Percentiles rank a stretch among this genome's conserved stretches.
These are phyloP conservation scores for Mortierella sp. DNA, from an alignment of 371 early-diverging fungal genomes.

Conservation along the genomic window DNA sequence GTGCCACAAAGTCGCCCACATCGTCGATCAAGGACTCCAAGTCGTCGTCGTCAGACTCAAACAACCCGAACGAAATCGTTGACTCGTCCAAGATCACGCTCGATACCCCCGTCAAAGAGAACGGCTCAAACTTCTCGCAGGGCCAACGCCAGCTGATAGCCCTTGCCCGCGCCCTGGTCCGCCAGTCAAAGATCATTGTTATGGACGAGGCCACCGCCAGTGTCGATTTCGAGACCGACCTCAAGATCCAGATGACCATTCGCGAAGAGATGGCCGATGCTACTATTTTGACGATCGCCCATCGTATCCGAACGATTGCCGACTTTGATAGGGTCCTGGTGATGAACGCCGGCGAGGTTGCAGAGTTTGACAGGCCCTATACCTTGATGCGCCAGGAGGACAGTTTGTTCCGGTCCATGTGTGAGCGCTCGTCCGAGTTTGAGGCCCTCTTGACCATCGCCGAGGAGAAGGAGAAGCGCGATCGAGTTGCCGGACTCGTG, in stretches of 20 bases:
- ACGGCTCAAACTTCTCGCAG: constrained; percentile 80
- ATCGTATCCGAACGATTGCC: constrained; percentile 81
- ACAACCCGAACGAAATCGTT: constrained; percentile 18
- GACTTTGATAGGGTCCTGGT: constrained; percentile 88
- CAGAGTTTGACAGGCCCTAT: constrained; percentile 73
- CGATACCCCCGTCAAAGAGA: constrained; percentile 70
- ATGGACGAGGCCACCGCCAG: constrained; percentile 90
- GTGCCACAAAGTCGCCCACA: constrained; percentile 20
- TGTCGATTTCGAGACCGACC: constrained; percentile 79
- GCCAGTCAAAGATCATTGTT: constrained; percentile 73
- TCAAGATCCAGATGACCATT: constrained; percentile 77
- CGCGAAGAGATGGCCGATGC: constrained; percentile 69
- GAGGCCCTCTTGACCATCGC: constrained; percentile 68
- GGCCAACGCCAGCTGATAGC: constrained; percentile 89
- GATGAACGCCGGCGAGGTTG: constrained; percentile 69
- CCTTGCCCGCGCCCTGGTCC: constrained; percentile 82
- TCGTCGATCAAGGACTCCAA: constrained; percentile 18
- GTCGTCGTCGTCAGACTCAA: background rate
- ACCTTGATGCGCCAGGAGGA: constrained; percentile 59
- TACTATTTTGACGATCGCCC: constrained; percentile 77
- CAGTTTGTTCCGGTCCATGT: constrained; percentile 71
- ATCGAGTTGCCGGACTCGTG: constrained; percentile 1
- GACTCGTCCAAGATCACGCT: constrained; percentile 58
- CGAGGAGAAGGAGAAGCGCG: constrained; percentile 41
- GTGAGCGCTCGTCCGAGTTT: constrained; percentile 76